These are phyloP conservation scores for Xylaria bambusicola DNA, from an alignment of 495 filamentous ascomycete genomes.

Conservation along the genomic window DNA sequence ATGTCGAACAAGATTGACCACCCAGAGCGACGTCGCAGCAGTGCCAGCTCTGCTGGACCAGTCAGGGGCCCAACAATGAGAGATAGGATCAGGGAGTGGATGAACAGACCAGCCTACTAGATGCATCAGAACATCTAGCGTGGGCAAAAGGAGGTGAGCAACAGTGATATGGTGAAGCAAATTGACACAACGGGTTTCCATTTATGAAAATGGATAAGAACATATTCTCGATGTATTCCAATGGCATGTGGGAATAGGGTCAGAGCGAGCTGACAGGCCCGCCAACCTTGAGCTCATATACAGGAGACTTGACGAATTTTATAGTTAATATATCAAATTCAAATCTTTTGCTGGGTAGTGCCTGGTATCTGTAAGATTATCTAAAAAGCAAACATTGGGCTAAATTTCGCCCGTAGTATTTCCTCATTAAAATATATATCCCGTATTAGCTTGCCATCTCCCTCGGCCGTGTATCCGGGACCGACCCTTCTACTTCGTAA, in stretches of 20 bases:
- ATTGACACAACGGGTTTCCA: not conserved
- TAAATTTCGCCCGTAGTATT: not conserved
- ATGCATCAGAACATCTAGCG: not conserved
- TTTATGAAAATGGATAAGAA: no score
- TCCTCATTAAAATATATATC: not conserved
- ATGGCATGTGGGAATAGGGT: no score
- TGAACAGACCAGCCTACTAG: conserved; percentile 34
- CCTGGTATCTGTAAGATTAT: no score
- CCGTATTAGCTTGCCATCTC: not conserved
- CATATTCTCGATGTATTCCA: no score
- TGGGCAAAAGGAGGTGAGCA: not conserved
- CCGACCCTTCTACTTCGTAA: conserved; percentile 9
- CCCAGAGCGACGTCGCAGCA: conserved; percentile 30
- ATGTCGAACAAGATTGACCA: conserved; percentile 28
- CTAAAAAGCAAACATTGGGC: not conserved
- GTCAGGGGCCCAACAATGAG: conserved; percentile 17
- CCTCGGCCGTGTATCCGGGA: not conserved
- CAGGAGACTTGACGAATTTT: no score
- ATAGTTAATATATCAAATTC: no score
- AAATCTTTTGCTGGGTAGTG: no score
- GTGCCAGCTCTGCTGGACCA: conserved; percentile 15
- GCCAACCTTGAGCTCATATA: no score
- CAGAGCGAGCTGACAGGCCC: no score
- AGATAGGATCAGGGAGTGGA: conserved; percentile 27
- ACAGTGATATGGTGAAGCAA: not conserved